phyloP scores from a whole-genome alignment of 192 early-diverging fungal genomes.

The Coemansia sp. region DNA sequence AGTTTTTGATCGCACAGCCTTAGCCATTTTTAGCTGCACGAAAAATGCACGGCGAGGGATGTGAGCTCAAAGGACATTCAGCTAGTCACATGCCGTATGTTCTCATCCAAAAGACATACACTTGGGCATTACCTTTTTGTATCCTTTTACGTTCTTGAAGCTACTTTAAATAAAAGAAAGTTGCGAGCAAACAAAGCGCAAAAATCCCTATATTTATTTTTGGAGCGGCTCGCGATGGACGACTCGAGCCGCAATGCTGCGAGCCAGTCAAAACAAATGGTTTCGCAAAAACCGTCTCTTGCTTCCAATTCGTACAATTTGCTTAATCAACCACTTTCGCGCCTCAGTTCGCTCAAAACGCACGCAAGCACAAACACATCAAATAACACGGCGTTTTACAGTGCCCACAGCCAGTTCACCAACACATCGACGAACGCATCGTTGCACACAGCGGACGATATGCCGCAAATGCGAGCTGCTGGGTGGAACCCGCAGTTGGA shows the following conservation, averaged over 20 bases:
- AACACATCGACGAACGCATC: conserved; percentile 5
- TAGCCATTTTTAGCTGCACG: neutral
- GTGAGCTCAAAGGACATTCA: no score
- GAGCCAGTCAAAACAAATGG: conserved; percentile 7
- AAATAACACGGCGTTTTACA: conserved; percentile 45
- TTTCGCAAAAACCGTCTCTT: neutral
- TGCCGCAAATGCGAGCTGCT: neutral
- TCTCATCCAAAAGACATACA: no score
- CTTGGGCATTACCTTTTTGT: no score
- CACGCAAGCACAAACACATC: conserved; percentile 25
- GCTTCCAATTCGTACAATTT: conserved; percentile 10
- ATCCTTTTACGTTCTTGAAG: no score
- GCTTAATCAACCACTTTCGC: conserved; percentile 11
- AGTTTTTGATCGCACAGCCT: no score
- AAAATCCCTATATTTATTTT: neutral
- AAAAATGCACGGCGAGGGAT: no score
- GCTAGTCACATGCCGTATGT: neutral
- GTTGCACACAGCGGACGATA: conserved; percentile 33
- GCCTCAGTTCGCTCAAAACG: conserved; percentile 22
- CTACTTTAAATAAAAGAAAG: no score
- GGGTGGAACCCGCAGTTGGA: neutral
- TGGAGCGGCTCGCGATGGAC: neutral
- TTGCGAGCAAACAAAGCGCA: no score
- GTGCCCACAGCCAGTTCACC: conserved; percentile 23
- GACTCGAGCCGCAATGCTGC: neutral